These are phyloP conservation scores for Seiridium cupressi DNA, from an alignment of 2,329 filamentous ascomycete genomes.

Conservation along the genomic window DNA sequence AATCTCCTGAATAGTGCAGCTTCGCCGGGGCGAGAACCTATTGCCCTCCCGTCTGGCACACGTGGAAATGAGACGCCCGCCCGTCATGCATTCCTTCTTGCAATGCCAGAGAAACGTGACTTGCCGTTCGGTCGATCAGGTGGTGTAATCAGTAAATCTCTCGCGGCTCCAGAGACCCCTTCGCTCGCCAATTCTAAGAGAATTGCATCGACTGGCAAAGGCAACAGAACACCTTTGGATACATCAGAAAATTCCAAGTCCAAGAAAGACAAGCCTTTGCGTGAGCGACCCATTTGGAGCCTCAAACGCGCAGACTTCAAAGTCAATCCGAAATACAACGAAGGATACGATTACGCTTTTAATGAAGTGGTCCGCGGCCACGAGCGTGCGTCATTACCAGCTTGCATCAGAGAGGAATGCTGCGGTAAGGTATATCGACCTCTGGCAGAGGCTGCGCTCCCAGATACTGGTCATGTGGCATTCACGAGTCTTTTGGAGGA, in stretches of 20 bases:
- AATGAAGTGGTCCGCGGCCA: constrained; percentile 71
- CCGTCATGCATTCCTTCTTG: constrained; percentile 15
- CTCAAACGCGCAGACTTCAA: constrained; percentile 75
- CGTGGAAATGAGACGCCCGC: constrained; percentile 1
- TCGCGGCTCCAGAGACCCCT: constrained; percentile 8
- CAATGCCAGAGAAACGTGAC: constrained; percentile 35
- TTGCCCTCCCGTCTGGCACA: not conserved
- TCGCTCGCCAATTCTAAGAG: constrained; percentile 7
- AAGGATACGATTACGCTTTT: constrained; percentile 71
- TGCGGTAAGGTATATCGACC: constrained; percentile 70
- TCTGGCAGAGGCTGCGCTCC: constrained; percentile 57
- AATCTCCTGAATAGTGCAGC: constrained; percentile 19
- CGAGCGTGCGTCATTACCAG: constrained; percentile 66
- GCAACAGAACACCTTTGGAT: constrained; percentile 11
- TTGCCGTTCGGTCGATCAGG: constrained; percentile 32
- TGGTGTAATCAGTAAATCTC: constrained; percentile 10
- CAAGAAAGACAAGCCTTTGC: constrained; percentile 43
- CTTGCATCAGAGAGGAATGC: constrained; percentile 74
- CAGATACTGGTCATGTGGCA: constrained; percentile 23
- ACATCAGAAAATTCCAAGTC: not conserved
- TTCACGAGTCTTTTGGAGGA: constrained; percentile 46
- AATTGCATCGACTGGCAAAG: constrained; percentile 5
- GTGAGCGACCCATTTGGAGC: constrained; percentile 53
- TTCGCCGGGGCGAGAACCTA: constrained; percentile 13
- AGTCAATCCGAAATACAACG: constrained; percentile 71